Conservation (phyloP, 106 monocot species). For the Phalaenopsis aphrodite region DNA sequence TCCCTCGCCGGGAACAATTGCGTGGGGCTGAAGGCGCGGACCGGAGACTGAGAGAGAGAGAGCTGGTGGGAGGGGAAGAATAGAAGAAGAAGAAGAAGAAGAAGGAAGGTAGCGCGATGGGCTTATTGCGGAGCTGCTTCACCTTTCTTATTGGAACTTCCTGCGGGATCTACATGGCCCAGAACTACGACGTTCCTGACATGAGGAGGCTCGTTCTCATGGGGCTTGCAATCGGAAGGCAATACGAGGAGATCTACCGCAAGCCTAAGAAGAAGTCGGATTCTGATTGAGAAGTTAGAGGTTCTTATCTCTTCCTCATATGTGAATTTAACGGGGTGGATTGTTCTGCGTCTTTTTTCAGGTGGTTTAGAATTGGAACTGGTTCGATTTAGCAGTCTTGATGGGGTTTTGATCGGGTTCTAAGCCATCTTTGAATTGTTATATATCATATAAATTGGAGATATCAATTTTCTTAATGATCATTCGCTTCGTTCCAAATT, state of each 20-base stretch:
- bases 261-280: constrained; percentile 7
- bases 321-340: background rate
- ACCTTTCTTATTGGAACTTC: constrained; percentile 5
- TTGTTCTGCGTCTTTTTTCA: background rate
- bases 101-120: background rate
- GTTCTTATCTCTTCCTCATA: background rate
- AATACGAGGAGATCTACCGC: constrained; percentile 8
- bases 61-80: background rate
- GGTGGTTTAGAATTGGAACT: background rate
- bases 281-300: background rate
- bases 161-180: constrained; percentile 5
- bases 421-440: background rate
- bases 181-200: constrained; percentile 9
- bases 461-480: no score
- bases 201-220: background rate
- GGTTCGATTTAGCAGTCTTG: background rate
- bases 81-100: background rate
- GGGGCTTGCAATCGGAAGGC: background rate
- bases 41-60: background rate
- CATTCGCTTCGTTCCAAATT: no score
- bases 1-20: background rate
- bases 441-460: no score
- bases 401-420: background rate
- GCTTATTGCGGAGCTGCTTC: background rate
- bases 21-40: background rate